Conservation (phyloP, 495 filamentous ascomycete genomes). For the Evansstolkia leycettana region DNA sequence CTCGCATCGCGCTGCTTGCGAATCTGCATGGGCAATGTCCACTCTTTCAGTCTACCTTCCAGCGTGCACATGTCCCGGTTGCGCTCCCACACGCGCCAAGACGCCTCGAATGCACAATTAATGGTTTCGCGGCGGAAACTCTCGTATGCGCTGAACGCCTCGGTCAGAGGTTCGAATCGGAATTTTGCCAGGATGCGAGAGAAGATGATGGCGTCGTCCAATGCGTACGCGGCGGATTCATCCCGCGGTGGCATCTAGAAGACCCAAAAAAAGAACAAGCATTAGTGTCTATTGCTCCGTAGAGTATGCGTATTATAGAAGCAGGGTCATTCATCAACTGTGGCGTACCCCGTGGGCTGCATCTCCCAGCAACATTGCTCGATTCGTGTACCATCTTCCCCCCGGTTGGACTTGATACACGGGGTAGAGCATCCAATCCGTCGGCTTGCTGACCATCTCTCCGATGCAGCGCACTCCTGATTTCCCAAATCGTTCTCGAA, state of each 20-base stretch:
- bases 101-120: conserved; percentile 39
- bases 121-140: conserved; percentile 35
- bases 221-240: conserved; percentile 46
- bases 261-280: neutral
- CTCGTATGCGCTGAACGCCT: conserved; percentile 41
- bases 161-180: conserved; percentile 22
- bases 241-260: conserved; percentile 49
- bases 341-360: conserved; percentile 44
- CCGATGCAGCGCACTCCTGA: conserved; percentile 33
- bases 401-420: conserved; percentile 42
- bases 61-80: conserved; percentile 29
- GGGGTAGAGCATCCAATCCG: conserved; percentile 47
- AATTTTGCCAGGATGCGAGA: conserved; percentile 32
- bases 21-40: conserved; percentile 23
- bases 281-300: neutral
- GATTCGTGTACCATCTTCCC: conserved; percentile 38
- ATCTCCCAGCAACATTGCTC: conserved; percentile 42
- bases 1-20: conserved; percentile 8
- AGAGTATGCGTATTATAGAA: too few species aligned
- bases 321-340: too few species aligned
- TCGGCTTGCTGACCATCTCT: conserved; percentile 33
- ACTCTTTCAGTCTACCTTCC: conserved; percentile 27
- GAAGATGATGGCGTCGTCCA: conserved; percentile 50
- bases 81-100: conserved; percentile 29
- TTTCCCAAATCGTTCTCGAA: conserved; percentile 31